These are phyloP conservation scores for Stephania yunnanensis DNA, from an alignment of 164 flowering plant genomes.

Conservation along the genomic window DNA sequence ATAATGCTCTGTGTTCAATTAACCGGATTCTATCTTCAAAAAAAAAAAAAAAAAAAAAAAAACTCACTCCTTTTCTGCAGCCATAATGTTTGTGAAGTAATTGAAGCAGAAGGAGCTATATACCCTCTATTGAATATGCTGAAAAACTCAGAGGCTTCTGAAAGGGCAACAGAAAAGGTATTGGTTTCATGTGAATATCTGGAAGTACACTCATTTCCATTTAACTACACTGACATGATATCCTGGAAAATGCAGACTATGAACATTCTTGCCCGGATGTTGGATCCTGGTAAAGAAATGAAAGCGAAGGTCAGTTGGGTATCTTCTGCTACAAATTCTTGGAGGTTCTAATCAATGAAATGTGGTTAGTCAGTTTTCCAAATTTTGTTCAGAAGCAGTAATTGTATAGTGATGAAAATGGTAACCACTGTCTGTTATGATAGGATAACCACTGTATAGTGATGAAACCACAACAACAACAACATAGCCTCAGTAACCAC, in stretches of 20 bases:
- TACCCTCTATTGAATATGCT: conserved; percentile 39
- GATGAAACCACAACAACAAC: too few species aligned
- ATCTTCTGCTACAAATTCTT: background rate
- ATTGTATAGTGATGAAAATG: background rate
- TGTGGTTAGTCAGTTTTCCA: background rate
- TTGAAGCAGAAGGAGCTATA: conserved; percentile 57
- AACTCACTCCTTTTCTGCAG: conserved; percentile 31
- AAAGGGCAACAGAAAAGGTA: conserved; percentile 55
- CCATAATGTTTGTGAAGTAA: conserved; percentile 43
- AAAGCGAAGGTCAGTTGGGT: conserved; percentile 45
- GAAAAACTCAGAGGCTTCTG: conserved; percentile 32
- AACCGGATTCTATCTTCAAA: too few species aligned
- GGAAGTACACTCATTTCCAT: conserved; percentile 4
- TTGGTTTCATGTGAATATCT: background rate
- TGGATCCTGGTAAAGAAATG: conserved; percentile 67
- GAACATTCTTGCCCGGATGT: conserved; percentile 58
- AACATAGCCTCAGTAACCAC: too few species aligned
- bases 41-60: too few species aligned
- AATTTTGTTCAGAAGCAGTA: background rate
- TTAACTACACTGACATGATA: conserved; percentile 7
- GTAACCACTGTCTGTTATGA: too few species aligned
- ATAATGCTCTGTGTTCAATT: background rate
- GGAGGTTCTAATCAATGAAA: conserved; percentile 6
- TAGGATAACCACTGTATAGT: too few species aligned
- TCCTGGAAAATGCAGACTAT: conserved; percentile 47